Evolutionary conservation across 2,329 filamentous ascomycete species (phyloP).

Genomic region (Penicillium brevicompactum): DNA sequence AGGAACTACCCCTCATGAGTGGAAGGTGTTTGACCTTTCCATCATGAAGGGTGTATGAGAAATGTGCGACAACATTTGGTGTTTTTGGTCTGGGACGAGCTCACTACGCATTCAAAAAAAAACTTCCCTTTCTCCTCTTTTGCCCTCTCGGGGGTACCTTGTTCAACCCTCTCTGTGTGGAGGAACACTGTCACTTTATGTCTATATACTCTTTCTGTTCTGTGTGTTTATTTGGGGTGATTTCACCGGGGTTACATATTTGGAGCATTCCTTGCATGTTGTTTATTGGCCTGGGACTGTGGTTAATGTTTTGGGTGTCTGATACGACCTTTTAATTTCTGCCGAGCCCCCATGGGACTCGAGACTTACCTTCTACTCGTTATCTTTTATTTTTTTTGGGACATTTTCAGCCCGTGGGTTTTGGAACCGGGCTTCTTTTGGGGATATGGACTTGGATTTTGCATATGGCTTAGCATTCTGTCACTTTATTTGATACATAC

Average conservation of each 20-base stretch:
- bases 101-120: constrained; percentile 16
- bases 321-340: constrained; percentile 29
- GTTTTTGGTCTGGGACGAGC: constrained; percentile 22
- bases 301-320: constrained; percentile 21
- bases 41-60: constrained; percentile 26
- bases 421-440: constrained; percentile 17
- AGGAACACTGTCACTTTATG: constrained; percentile 23
- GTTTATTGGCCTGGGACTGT: constrained; percentile 27
- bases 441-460: constrained; percentile 27
- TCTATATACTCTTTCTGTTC: constrained; percentile 23
- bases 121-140: constrained; percentile 8
- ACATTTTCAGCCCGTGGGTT: constrained; percentile 8
- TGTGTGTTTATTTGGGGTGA: constrained; percentile 26
- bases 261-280: constrained; percentile 28
- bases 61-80: constrained; percentile 24
- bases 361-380: constrained; percentile 16
- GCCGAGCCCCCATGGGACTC: constrained; percentile 9
- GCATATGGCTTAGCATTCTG: constrained; percentile 30
- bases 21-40: constrained; percentile 20
- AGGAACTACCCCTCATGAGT: constrained; percentile 39
- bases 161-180: constrained; percentile 14
- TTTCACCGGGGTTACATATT: constrained; percentile 25
- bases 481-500: background rate
- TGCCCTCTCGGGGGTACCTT: constrained; percentile 2
- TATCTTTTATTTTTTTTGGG: constrained; percentile 11